Conservation (phyloP, 2,329 filamentous ascomycete species). For the Drechslerella stenobrocha region DNA sequence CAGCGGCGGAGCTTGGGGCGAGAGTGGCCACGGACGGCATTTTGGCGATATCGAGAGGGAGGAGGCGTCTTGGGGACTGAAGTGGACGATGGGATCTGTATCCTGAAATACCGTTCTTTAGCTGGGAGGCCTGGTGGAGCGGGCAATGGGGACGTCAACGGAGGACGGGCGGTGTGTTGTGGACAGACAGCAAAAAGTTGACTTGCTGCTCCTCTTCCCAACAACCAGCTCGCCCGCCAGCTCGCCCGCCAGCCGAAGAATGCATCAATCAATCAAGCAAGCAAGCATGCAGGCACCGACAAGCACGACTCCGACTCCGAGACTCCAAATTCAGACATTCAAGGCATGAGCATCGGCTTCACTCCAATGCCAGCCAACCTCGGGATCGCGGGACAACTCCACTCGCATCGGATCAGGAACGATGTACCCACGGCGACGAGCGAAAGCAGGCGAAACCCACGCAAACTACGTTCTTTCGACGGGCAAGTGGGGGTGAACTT, state of each 20-base stretch:
- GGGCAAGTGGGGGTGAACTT: constrained; percentile 18
- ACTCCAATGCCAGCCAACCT: constrained; percentile 1
- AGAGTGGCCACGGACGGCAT: constrained; percentile 49
- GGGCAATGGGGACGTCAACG: no score
- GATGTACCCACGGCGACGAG: constrained; percentile 9
- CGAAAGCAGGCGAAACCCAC: constrained; percentile 32
- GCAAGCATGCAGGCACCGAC: no score
- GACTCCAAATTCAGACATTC: background rate
- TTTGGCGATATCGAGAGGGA: constrained; percentile 11
- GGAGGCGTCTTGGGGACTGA: background rate
- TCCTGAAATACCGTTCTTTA: background rate
- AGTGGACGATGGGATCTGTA: background rate
- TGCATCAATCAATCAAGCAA: no score
- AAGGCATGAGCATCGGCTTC: background rate
- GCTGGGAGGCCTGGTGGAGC: constrained; percentile 3
- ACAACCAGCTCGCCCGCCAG: no score
- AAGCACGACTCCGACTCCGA: no score
- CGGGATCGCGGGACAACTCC: constrained; percentile 3
- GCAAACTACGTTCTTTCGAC: constrained; percentile 29
- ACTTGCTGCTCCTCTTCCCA: no score
- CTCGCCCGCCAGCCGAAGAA: no score
- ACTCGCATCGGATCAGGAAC: constrained; percentile 19
- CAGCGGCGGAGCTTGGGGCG: constrained; percentile 50
- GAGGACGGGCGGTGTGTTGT: no score
- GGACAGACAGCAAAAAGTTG: no score